A percentile compares a stretch with the other conserved stretches of the same genome.
phyloP scores from a whole-genome alignment of 148 eudicot species.

The Nepenthes mirabilis region DNA sequence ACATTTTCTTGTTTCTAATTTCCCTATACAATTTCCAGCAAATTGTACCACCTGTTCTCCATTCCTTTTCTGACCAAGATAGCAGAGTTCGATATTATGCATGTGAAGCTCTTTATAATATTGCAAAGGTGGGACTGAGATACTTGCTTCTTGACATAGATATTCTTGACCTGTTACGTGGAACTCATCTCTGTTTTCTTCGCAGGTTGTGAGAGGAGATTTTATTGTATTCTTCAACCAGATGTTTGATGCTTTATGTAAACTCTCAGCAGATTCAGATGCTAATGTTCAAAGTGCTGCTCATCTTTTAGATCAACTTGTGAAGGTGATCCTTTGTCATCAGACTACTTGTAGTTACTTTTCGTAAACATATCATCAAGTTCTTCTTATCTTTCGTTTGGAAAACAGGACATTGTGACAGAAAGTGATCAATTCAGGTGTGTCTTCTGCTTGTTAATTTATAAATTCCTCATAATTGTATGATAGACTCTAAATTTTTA shows the following conservation, averaged over 20 bases:
- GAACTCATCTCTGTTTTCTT: constrained; percentile 17
- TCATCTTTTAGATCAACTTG: constrained; percentile 95
- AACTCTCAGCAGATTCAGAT: constrained; percentile 94
- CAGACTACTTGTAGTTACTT: neutral
- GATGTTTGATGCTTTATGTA: constrained; percentile 95
- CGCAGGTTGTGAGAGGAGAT: constrained; percentile 99
- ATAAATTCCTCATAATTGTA: neutral
- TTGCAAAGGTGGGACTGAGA: constrained; percentile 73
- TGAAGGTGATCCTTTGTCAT: constrained; percentile 46
- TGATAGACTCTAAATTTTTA: neutral
- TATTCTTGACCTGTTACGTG: neutral
- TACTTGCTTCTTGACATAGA: neutral
- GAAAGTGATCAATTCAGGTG: constrained; percentile 98
- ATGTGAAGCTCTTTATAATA: constrained; percentile 94
- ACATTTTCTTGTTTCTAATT: constrained; percentile 7
- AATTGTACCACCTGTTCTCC: constrained; percentile 91
- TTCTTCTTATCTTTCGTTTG: constrained; percentile 9
- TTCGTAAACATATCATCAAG: constrained; percentile 5
- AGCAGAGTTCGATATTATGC: constrained; percentile 98
- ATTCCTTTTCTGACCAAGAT: constrained; percentile 80
- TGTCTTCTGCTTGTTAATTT: constrained; percentile 7
- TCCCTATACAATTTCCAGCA: constrained; percentile 34
- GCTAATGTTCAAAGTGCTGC: constrained; percentile 98
- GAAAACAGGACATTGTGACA: constrained; percentile 86
- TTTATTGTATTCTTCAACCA: constrained; percentile 88